phyloP scores from a whole-genome alignment of 2,329 filamentous ascomycete species.

The Ceratocystiopsis sp. region DNA sequence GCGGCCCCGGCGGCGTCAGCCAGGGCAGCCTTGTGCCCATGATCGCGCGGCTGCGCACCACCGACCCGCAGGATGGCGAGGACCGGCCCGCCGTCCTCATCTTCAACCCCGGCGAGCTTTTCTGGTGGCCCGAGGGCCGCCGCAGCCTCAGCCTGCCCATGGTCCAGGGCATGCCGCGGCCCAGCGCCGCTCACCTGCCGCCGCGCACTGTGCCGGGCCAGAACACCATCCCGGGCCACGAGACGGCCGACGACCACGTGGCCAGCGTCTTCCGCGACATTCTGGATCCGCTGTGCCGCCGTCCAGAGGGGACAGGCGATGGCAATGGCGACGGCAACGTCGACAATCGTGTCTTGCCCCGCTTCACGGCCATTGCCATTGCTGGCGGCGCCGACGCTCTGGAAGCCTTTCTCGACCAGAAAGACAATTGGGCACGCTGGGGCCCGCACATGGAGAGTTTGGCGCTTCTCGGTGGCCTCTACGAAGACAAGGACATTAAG shows the following conservation, averaged over 20 bases:
- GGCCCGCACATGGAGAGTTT: constrained; percentile 28
- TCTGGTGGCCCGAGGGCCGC: constrained; percentile 53
- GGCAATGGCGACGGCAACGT: too few species aligned
- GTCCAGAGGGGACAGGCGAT: too few species aligned
- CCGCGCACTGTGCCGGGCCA: constrained; percentile 31
- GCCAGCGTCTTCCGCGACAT: constrained; percentile 48
- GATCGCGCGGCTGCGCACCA: constrained; percentile 16
- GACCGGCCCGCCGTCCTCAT: constrained; percentile 43
- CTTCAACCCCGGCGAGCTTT: constrained; percentile 59
- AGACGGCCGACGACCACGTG: constrained; percentile 42
- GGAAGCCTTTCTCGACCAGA: constrained; percentile 38
- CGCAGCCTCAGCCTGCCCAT: constrained; percentile 40
- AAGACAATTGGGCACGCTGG: constrained; percentile 32
- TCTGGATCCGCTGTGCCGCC: constrained; percentile 27
- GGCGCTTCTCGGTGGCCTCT: constrained; percentile 31
- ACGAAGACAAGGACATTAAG: constrained; percentile 20
- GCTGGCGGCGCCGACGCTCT: constrained; percentile 46
- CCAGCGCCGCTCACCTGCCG: constrained; percentile 39
- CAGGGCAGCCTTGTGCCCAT: constrained; percentile 55
- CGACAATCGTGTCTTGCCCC: constrained; percentile 37
- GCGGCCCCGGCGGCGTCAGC: constrained; percentile 46
- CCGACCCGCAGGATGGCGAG: neutral
- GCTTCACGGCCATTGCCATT: constrained; percentile 57
- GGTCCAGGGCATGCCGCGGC: constrained; percentile 42
- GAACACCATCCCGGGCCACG: constrained; percentile 48